Evolutionary conservation across 1,284 basidiomycete genomes (phyloP).

Genomic region (Volvariella volvacea): DNA sequence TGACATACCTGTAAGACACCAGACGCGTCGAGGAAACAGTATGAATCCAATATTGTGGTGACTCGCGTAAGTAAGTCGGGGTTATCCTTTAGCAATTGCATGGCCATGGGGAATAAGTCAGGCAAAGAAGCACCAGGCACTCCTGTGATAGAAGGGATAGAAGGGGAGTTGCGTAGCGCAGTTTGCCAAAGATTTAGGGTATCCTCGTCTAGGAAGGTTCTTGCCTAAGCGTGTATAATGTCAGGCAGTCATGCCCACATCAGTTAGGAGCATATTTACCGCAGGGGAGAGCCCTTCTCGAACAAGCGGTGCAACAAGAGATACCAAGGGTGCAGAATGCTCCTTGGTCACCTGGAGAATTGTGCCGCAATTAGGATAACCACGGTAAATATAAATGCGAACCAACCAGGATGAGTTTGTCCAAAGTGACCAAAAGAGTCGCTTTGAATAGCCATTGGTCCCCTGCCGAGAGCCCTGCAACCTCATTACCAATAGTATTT

Average conservation of each 20-base stretch:
- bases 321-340: constrained; percentile 48
- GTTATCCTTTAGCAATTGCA: constrained; percentile 60
- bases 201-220: constrained; percentile 74
- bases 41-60: constrained; percentile 71
- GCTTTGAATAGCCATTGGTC: constrained; percentile 79
- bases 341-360: constrained; percentile 50
- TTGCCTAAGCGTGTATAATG: constrained; percentile 36
- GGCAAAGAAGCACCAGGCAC: constrained; percentile 42
- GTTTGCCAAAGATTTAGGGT: constrained; percentile 72
- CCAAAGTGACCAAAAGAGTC: constrained; percentile 66
- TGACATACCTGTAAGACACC: constrained; percentile 58
- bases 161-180: constrained; percentile 62
- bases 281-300: constrained; percentile 66
- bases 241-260: no score
- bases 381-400: neutral
- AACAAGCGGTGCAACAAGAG: constrained; percentile 68
- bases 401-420: constrained; percentile 64
- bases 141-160: constrained; percentile 41
- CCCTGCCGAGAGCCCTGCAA: constrained; percentile 56
- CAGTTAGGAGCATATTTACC: constrained; percentile 34
- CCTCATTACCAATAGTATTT: no score
- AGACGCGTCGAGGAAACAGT: constrained; percentile 68
- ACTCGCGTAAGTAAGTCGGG: constrained; percentile 71
- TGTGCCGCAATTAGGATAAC: neutral
- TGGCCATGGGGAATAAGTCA: constrained; percentile 61